These are phyloP conservation scores for Aspergillus cejpii DNA, from an alignment of 2,329 filamentous ascomycete species.

Conservation along the genomic window DNA sequence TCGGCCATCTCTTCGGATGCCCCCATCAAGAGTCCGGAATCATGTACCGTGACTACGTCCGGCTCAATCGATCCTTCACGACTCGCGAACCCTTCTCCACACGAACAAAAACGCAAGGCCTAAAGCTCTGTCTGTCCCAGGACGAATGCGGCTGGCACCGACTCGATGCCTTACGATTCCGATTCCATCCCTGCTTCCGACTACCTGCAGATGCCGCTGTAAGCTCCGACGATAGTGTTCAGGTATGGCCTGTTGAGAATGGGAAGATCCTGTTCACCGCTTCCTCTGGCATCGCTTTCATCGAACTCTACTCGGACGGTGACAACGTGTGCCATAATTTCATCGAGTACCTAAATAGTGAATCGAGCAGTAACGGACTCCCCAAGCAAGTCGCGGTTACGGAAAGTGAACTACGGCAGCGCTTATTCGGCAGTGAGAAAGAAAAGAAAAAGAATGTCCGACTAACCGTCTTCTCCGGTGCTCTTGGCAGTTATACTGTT, in stretches of 20 bases:
- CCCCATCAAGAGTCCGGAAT: conserved; percentile 85
- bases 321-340: conserved; percentile 73
- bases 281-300: conserved; percentile 71
- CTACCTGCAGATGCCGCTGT: conserved; percentile 66
- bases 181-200: conserved; percentile 82
- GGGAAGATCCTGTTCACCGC: conserved; percentile 71
- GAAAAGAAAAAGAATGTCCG: conserved; percentile 61
- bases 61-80: conserved; percentile 74
- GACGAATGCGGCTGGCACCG: conserved; percentile 92
- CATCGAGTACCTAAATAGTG: conserved; percentile 68
- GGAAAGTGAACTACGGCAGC: conserved; percentile 65
- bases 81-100: conserved; percentile 79
- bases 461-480: conserved; percentile 68
- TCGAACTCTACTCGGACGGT: conserved; percentile 75
- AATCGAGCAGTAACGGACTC: conserved; percentile 50
- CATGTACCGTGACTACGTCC: conserved; percentile 84
- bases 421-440: conserved; percentile 61
- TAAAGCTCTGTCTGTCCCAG: conserved; percentile 61
- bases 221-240: conserved; percentile 65
- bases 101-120: conserved; percentile 72
- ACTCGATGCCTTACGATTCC: conserved; percentile 79
- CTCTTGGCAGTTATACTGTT: conserved; percentile 65
- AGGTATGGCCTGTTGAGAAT: conserved; percentile 77
- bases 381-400: conserved; percentile 68
- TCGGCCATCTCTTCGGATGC: conserved; percentile 82